phyloP scores from a whole-genome alignment of 495 filamentous ascomycete genomes.

The Barbatosphaeria neglecta region DNA sequence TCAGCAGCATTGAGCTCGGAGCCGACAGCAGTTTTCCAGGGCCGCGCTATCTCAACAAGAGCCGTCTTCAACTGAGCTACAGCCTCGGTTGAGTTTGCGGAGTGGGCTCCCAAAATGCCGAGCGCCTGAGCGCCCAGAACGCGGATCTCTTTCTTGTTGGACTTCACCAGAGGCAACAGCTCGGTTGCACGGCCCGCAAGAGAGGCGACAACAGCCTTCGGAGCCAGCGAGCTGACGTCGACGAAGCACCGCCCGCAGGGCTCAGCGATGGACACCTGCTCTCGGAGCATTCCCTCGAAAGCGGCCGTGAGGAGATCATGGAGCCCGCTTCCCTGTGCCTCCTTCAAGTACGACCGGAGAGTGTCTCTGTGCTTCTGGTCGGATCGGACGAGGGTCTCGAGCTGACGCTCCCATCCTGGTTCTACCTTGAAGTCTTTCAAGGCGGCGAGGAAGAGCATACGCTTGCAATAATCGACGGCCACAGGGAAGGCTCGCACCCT shows the following conservation, averaged over 20 bases:
- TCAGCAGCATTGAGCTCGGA: slow-evolving; percentile 25
- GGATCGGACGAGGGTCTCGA: slow-evolving; percentile 57
- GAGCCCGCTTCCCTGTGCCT: slow-evolving; percentile 17
- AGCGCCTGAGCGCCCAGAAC: slow-evolving; percentile 54
- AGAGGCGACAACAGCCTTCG: slow-evolving; percentile 34
- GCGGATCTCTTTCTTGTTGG: slow-evolving; percentile 56
- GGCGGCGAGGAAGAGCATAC: slow-evolving; percentile 63
- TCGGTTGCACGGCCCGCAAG: slow-evolving; percentile 37
- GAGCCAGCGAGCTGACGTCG: slow-evolving; percentile 53
- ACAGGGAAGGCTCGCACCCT: slow-evolving; percentile 46
- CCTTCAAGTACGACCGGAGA: slow-evolving; percentile 37
- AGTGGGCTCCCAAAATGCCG: slow-evolving; percentile 67
- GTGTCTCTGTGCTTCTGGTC: slow-evolving; percentile 47
- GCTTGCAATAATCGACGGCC: slow-evolving; percentile 58
- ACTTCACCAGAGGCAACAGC: slow-evolving; percentile 47
- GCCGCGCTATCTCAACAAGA: slow-evolving; percentile 8
- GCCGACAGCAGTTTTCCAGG: slow-evolving; percentile 15
- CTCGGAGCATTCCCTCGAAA: slow-evolving; percentile 46
- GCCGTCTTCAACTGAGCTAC: slow-evolving; percentile 2
- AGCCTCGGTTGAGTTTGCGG: slow-evolving; percentile 21
- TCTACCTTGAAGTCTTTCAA: slow-evolving; percentile 54
- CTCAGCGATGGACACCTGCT: slow-evolving; percentile 34
- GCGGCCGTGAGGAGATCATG: slow-evolving; percentile 36
- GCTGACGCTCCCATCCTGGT: slow-evolving; percentile 72
- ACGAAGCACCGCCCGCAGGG: slow-evolving; percentile 51